Percentiles rank a stretch among this genome's conserved stretches.
phyloP scores from a whole-genome alignment of 1,284 basidiomycete species.

The Omphalotus olearius region DNA sequence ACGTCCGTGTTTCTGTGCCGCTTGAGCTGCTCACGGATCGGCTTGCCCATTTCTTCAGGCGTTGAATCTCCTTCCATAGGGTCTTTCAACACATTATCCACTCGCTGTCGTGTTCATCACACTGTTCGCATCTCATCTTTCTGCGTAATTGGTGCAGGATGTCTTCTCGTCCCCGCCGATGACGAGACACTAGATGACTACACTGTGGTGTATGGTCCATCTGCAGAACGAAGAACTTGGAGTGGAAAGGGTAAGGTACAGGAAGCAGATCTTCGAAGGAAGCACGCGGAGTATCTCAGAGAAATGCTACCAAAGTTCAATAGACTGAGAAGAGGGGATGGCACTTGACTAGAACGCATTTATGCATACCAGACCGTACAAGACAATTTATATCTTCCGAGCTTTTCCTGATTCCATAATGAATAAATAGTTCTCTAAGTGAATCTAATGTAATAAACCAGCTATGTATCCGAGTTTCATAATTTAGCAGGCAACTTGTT shows the following conservation, averaged over 20 bases:
- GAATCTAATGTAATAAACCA: not conserved
- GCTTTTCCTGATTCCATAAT: too few relatives aligned
- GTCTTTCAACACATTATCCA: slow-evolving; percentile 80
- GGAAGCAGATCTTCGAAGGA: slow-evolving; percentile 77
- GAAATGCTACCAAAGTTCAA: slow-evolving; percentile 92
- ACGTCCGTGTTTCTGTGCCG: slow-evolving; percentile 27
- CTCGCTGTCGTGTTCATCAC: slow-evolving; percentile 75
- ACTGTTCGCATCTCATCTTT: slow-evolving; percentile 74
- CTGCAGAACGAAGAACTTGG: slow-evolving; percentile 74
- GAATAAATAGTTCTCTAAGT: too few relatives aligned
- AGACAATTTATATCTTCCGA: not conserved
- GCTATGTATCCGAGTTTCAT: slow-evolving; percentile 19
- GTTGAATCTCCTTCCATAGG: slow-evolving; percentile 84
- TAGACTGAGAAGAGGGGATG: slow-evolving; percentile 60
- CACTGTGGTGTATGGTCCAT: slow-evolving; percentile 80
- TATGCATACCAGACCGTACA: not conserved
- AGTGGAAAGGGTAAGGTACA: slow-evolving; percentile 83
- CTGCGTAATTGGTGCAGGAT: slow-evolving; percentile 80
- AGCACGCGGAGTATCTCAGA: slow-evolving; percentile 86
- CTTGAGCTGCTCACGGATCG: too few relatives aligned
- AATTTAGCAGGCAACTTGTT: slow-evolving; percentile 33
- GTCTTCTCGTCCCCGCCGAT: slow-evolving; percentile 68
- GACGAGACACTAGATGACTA: slow-evolving; percentile 80
- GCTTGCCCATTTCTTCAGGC: slow-evolving; percentile 38
- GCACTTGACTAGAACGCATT: slow-evolving; percentile 25